phyloP scores from a whole-genome alignment of 2,329 filamentous ascomycete genomes.

The Pseudopithomyces maydicus region DNA sequence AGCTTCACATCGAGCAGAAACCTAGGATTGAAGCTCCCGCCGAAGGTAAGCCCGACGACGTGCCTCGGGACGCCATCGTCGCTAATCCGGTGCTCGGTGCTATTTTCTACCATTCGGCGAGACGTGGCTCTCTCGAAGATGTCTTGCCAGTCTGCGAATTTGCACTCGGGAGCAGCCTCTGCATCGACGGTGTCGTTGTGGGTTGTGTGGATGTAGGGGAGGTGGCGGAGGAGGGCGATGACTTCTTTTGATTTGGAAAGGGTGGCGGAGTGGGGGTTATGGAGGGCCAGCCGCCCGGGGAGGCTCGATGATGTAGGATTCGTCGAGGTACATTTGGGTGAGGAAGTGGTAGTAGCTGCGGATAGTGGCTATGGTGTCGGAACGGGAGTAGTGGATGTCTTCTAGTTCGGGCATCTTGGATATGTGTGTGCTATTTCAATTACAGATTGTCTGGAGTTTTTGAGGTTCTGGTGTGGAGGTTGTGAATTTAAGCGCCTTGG shows the following conservation, averaged over 20 bases:
- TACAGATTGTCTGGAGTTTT: too few relatives aligned
- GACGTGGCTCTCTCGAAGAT: neutral
- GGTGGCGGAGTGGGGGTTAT: constrained; percentile 1
- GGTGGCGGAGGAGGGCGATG: constrained; percentile 14
- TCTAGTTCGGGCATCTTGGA: neutral
- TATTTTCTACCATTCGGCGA: too few relatives aligned
- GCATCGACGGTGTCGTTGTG: neutral
- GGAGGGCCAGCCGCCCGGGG: constrained; percentile 14
- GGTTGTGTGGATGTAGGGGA: constrained; percentile 11
- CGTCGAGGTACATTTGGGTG: constrained; percentile 17
- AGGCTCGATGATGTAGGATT: constrained; percentile 9
- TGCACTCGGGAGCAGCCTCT: constrained; percentile 5
- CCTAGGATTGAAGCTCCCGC: too few relatives aligned
- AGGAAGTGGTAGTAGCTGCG: constrained; percentile 4
- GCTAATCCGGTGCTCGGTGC: too few relatives aligned
- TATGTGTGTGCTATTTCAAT: too few relatives aligned
- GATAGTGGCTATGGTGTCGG: neutral
- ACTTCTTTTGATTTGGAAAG: constrained; percentile 16
- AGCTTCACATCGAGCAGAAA: neutral
- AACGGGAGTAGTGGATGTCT: neutral
- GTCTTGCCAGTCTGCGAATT: neutral
- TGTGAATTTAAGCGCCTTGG: too few relatives aligned
- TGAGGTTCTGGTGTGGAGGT: too few relatives aligned
- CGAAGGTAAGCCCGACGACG: too few relatives aligned
- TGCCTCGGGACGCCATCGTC: too few relatives aligned